Evolutionary conservation across 495 filamentous ascomycete species (phyloP), one percentile per base, ranked within the genome.

Genomic region (Penicillium daleae): DNA sequence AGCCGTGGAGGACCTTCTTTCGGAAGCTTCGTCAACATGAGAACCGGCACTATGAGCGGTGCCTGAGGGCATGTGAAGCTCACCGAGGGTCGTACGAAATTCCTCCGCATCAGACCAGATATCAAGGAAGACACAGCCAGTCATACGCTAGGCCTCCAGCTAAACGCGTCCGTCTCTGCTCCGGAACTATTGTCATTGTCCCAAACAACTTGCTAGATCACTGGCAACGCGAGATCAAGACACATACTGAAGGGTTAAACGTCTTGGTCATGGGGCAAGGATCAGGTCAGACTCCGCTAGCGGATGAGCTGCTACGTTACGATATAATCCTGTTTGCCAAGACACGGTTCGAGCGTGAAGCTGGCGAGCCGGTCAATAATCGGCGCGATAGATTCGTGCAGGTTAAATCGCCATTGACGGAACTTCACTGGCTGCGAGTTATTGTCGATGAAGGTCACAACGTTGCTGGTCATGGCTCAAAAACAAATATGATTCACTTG

Each of bases 371-470:
- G 10, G 66, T 69, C 19, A 50, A 72, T 39, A 72, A 75, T 39
- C 71, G 70, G 24, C 71, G 78, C 13, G 64, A 70, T 65, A 81
- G 55, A 59, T 63, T 31, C 56, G 69, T 56, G 63, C 76, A 49
- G 59, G 66, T 59, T n/a, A 73, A 81, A 4, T 89, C 88, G 4
- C 85, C 89, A 0, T 74, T 97, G 6, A 86, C 85, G 42, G 69
- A 85, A 19, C 74, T 97, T 12, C 92, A 90, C 64, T 96, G 92
- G 81, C 85, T 96, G 61, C 85, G 94, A 13, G 84, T 94, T 46
- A 92, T 98, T 37, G 87, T 96, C 33, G 94, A 98, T 58, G 94
- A 98, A 82, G 94, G 94, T 1, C 92, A 97, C 70, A 89, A 84
- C 44, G 86, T 96, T 42, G 89, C 89, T 0, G 79, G 83, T 6